Conservation (phyloP, 352 stramenopile species). For the Saprolegnia parasitica region DNA sequence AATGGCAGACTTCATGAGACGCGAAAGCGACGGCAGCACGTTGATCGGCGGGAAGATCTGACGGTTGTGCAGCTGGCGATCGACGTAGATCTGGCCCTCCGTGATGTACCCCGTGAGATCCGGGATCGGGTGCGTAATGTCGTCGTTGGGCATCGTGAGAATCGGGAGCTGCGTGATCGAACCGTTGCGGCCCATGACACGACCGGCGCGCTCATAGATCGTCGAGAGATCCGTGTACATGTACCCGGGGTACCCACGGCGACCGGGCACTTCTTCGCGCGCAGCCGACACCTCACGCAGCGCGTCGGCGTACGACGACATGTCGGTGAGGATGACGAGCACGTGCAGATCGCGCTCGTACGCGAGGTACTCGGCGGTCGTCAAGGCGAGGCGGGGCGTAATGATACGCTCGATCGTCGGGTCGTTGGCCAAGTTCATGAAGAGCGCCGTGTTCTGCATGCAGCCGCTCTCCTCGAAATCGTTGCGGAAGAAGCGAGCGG, state of each 20-base stretch:
- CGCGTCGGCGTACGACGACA: slow-evolving; percentile 98
- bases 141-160: slow-evolving; percentile 99
- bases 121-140: slow-evolving; percentile 99
- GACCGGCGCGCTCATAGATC: slow-evolving; percentile 98
- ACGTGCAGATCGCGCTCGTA: slow-evolving; percentile 99
- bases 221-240: slow-evolving; percentile 99
- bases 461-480: slow-evolving; percentile 97
- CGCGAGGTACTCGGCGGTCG: slow-evolving; percentile 98
- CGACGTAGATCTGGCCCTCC: slow-evolving; percentile 98
- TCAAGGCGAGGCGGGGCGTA: slow-evolving; percentile 97
- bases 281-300: slow-evolving; percentile 95
- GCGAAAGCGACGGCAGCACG: slow-evolving; percentile 97
- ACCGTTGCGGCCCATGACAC: slow-evolving; percentile 96
- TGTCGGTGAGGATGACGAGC: slow-evolving; percentile 99
- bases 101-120: slow-evolving; percentile 99
- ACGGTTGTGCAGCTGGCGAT: slow-evolving; percentile 97
- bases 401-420: slow-evolving; percentile 99
- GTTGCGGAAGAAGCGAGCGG: slow-evolving; percentile 93
- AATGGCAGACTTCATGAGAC: slow-evolving; percentile 99
- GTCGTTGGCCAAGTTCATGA: slow-evolving; percentile 99
- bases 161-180: slow-evolving; percentile 99
- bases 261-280: slow-evolving; percentile 94
- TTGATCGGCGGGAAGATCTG: slow-evolving; percentile 99
- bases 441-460: slow-evolving; percentile 98
- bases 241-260: slow-evolving; percentile 99